These are phyloP conservation scores for Syncephalastrum racemosum DNA, from an alignment of 371 early-diverging fungal species.

Conservation along the genomic window DNA sequence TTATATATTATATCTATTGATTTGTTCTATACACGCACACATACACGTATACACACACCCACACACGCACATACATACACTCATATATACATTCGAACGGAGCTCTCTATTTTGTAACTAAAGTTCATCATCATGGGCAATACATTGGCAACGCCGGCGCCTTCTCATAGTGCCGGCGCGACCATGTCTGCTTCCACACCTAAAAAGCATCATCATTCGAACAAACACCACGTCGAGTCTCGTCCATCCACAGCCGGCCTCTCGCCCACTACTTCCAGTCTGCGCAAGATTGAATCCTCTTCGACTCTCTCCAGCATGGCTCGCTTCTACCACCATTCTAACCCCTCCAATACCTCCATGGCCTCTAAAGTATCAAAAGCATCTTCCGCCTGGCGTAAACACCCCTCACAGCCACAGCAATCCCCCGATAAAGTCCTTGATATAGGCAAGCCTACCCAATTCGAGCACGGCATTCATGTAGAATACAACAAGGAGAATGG, in stretches of 20 bases:
- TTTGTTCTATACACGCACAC: too few species aligned
- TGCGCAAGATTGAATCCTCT: conserved; percentile 43
- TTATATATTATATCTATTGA: too few species aligned
- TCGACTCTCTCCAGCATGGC: conserved; percentile 39
- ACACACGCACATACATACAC: neutral
- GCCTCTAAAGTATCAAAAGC: conserved; percentile 42
- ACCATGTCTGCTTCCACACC: neutral
- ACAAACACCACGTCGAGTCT: conserved; percentile 22
- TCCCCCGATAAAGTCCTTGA: conserved; percentile 51
- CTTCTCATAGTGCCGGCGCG: conserved; percentile 10
- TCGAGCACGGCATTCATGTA: conserved; percentile 70
- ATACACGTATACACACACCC: too few species aligned
- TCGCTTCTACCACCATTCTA: conserved; percentile 38
- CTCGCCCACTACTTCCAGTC: conserved; percentile 25
- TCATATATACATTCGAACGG: conserved; percentile 4
- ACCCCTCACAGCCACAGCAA: conserved; percentile 6
- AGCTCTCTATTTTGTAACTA: neutral
- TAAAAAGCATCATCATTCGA: neutral
- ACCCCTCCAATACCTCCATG: conserved; percentile 37
- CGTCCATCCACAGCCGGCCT: conserved; percentile 36
- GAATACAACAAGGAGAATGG: conserved; percentile 61
- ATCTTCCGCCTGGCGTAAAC: conserved; percentile 9
- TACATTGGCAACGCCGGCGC: conserved; percentile 14
- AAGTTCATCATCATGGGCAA: conserved; percentile 13
- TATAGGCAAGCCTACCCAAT: conserved; percentile 64